Evolutionary conservation across 2,329 filamentous ascomycete genomes (phyloP), one percentile per base, ranked within the genome.

Genomic region (Ceratocystis cubensis): DNA sequence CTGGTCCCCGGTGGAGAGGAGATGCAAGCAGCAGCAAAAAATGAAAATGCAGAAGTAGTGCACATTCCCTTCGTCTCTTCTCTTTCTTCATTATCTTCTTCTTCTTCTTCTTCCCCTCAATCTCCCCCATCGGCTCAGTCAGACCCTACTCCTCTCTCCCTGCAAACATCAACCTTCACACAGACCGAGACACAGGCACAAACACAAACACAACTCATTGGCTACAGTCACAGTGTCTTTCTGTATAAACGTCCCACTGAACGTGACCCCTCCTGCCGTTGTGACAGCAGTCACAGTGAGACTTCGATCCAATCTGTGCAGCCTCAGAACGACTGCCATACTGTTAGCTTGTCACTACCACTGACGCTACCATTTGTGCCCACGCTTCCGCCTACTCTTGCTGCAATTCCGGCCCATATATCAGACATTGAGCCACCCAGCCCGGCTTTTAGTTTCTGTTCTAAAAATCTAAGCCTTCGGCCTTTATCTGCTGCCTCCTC

Each of bases 401-500:
- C 46, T 20, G 37, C 30, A 17, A 33, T 48, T 22, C 30, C 13
- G 28, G 46, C 28, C 10, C 45, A 64, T 20, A 46, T 53, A 22
- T 22, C 33, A 13, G 46, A 28, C 30, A 48, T 65, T 28, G 61
- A 66, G 5, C 67, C 67, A 3, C 59, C 64, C 48, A 66, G 64
- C 33, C 67, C 67, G 13, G 64, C 50, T 5, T 68, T 68, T 30
- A 64, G 48, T 33, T 68, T 68, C 30, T 68, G 64, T 25, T 50
- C 41, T n/a, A 64, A 68, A 63, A 28, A 68, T 45, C 33, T 66
- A 22, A 53, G 37, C 2, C 61, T 68, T 13, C 61, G 50, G 15
- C 28, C 44, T 17, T 56, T 22, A 48, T n/a, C 45, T 3, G n/a
- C 48, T 22, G 13, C 64, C 13, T 61, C 44, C 8, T 22, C 64